A percentile compares a stretch with the other conserved stretches of the same genome.
These are phyloP conservation scores for Nissolia schottii DNA, from an alignment of 306 rosid genomes.

Conservation along the genomic window DNA sequence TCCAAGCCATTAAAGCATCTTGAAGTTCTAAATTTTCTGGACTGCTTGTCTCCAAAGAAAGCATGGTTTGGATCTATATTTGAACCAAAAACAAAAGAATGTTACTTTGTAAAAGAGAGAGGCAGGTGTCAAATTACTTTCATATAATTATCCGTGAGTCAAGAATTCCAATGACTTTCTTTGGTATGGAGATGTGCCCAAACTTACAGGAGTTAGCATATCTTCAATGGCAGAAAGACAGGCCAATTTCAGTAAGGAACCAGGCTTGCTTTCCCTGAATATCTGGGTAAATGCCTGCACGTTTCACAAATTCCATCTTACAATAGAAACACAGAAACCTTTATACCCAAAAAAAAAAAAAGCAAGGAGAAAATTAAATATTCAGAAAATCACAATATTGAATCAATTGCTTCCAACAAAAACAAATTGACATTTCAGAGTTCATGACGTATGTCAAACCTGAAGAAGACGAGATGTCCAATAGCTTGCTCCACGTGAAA, in stretches of 20 bases:
- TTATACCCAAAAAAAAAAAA: not conserved
- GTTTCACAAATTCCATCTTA: constrained; percentile 16
- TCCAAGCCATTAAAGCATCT: constrained; percentile 55
- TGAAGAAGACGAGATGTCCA: constrained; percentile 77
- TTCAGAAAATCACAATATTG: not conserved
- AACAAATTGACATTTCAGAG: constrained; percentile 1
- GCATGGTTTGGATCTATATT: constrained; percentile 46
- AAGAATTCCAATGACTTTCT: constrained; percentile 10
- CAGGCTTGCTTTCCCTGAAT: constrained; percentile 72
- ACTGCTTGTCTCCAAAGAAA: constrained; percentile 39
- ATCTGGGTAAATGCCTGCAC: constrained; percentile 70
- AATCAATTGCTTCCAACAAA: not conserved
- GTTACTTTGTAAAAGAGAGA: not conserved
- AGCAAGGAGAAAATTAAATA: not conserved
- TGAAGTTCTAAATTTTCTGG: constrained; percentile 48
- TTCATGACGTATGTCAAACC: constrained; percentile 41
- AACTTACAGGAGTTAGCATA: constrained; percentile 74
- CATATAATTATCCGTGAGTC: not conserved
- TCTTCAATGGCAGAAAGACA: constrained; percentile 68
- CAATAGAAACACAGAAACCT: constrained; percentile 5
- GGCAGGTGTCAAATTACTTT: not conserved
- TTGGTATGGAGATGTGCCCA: not conserved
- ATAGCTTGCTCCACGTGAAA: constrained; percentile 37
- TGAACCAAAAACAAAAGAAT: constrained; percentile 11
- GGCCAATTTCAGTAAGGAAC: constrained; percentile 59